Conservation (phyloP, 2,329 filamentous ascomycete genomes). For the Didymella pinodella region DNA sequence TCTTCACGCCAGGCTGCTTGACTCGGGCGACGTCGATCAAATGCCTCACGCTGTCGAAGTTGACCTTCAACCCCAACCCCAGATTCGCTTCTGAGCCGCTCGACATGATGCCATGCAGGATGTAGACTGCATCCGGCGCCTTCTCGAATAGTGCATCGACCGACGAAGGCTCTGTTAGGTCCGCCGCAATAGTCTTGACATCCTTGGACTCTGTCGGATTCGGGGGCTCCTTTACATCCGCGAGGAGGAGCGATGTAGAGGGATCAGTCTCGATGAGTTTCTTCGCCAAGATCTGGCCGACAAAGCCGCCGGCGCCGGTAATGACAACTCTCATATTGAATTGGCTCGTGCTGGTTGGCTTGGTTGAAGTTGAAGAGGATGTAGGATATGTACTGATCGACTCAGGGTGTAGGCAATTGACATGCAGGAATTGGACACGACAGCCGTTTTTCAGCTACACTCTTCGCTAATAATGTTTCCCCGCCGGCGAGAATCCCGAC, state of each 20-base stretch:
- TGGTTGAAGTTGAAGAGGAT: neutral
- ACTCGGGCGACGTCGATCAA: constrained; percentile 62
- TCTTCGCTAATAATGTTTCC: constrained; percentile 14
- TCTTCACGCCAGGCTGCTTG: constrained; percentile 62
- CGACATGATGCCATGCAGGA: constrained; percentile 74
- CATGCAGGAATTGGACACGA: constrained; percentile 2
- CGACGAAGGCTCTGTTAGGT: constrained; percentile 56
- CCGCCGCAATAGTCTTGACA: constrained; percentile 60
- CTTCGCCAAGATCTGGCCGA: constrained; percentile 67
- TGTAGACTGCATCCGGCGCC: constrained; percentile 55
- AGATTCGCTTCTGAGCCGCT: constrained; percentile 69
- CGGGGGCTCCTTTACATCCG: constrained; percentile 63
- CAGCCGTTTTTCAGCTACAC: constrained; percentile 3
- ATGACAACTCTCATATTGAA: constrained; percentile 62
- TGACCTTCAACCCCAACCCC: constrained; percentile 66
- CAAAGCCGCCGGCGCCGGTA: constrained; percentile 70
- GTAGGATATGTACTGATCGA: neutral
- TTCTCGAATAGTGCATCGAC: constrained; percentile 37
- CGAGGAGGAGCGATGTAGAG: constrained; percentile 60
- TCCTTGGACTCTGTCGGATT: constrained; percentile 59
- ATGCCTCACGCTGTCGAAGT: constrained; percentile 66
- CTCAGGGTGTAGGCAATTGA: neutral
- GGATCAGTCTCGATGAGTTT: constrained; percentile 60
- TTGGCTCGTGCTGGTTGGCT: constrained; percentile 4
- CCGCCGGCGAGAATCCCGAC: constrained; percentile 20